A percentile compares a stretch with the other conserved stretches of the same genome.
phyloP scores from a whole-genome alignment of 257 asterid genomes.

The Solanum ahanhuiri region DNA sequence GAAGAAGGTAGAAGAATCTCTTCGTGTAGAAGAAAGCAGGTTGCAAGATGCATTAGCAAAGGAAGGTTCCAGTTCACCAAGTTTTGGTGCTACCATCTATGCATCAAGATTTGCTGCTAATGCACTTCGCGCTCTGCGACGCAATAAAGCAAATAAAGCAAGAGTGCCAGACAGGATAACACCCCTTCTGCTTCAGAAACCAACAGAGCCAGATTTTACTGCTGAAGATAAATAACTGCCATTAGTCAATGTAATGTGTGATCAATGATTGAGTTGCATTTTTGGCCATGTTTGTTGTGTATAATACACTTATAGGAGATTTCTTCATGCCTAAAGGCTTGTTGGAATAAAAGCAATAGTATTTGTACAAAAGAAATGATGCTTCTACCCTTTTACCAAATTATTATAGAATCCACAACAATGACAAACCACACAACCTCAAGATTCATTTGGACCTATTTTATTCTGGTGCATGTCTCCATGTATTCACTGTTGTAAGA shows the following conservation, averaged over 20 bases:
- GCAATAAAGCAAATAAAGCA: slow-evolving; percentile 44
- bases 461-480: neutral
- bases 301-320: neutral
- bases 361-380: neutral
- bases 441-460: neutral
- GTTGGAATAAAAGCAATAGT: neutral
- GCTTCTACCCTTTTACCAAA: neutral
- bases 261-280: neutral
- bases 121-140: slow-evolving; percentile 55
- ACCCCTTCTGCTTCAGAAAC: slow-evolving; percentile 78
- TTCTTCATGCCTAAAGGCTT: neutral
- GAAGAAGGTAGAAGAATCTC: slow-evolving; percentile 77
- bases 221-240: slow-evolving; percentile 37
- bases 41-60: slow-evolving; percentile 74
- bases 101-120: slow-evolving; percentile 93
- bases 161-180: slow-evolving; percentile 64
- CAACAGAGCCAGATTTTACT: slow-evolving; percentile 91
- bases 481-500: neutral
- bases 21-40: slow-evolving; percentile 61
- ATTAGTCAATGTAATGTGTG: slow-evolving; percentile 9
- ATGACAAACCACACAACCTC: neutral
- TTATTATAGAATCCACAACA: neutral
- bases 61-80: slow-evolving; percentile 52
- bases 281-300: neutral
- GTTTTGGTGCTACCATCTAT: slow-evolving; percentile 84